Evolutionary conservation across 179 eudicot species (phyloP), one percentile per base, ranked within the genome.

Genomic region (Drosera spatulata): DNA sequence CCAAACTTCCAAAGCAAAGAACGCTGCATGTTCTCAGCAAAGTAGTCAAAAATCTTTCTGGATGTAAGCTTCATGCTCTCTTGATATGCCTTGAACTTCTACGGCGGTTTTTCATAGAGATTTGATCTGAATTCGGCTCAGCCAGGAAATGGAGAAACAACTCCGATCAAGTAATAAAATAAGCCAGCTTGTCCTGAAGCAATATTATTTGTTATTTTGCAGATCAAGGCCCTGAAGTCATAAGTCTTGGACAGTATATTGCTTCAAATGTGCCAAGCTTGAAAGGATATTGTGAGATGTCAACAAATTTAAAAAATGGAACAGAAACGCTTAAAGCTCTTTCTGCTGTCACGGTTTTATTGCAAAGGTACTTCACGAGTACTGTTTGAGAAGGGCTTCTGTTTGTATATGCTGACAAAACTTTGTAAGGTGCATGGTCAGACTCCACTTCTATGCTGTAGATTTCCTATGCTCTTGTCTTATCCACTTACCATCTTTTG

Each of bases 181-280:
- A 50, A 45, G 10, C 10, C 49, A 6, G 10, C 49, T 6, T 6
- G 7, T 45, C 10, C 49, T 45, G 49, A 45, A 45, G 5, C 13
- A 7, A 15, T 50, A 4, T 55, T 53, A 5, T 22, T 37, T 53
- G 10, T 71, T 22, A 53, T 55, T 65, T 4, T 80, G 69, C 94
- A 91, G 96, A 87, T 66, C 88, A 85, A 66, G 65, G 70, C 46
- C 83, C 91, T 15, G 72, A 79, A 67, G 78, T 77, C 54, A 61
- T 80, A 56, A 87, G 83, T 66, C 66, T 91, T 15, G 82, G 88
- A 63, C 85, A 77, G 69, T 73, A 79, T 69, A 69, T 91, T 65
- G 80, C 81, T 65, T 78, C 94, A 59, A 80, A 79, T 47, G 91
- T 88, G 33, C 84, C 96, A 50, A 81, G 90, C 73, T 73, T 91